Evolutionary conservation across 352 stramenopile genomes (phyloP).

Genomic region (Phytophthora palmivora): DNA sequence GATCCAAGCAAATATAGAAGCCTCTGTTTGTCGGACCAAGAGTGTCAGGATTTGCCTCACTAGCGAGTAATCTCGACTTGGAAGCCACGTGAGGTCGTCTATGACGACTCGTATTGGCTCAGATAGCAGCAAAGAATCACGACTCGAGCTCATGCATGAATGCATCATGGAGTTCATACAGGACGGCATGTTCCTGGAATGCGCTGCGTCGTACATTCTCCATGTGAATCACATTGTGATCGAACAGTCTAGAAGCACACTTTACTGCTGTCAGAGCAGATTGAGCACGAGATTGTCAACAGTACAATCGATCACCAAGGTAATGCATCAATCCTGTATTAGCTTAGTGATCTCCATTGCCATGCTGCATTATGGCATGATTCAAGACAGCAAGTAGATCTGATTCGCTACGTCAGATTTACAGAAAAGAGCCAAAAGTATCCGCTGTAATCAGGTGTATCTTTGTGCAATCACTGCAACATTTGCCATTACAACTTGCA

Average conservation of each 20-base stretch:
- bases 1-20: constrained; percentile 27
- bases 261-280: too few species aligned
- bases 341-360: too few species aligned
- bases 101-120: not conserved
- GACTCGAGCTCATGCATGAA: too few species aligned
- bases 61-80: not conserved
- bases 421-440: constrained; percentile 20
- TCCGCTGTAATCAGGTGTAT: constrained; percentile 22
- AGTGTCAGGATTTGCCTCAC: constrained; percentile 10
- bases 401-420: constrained; percentile 17
- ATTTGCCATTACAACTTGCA: not conserved
- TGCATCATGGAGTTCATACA: too few species aligned
- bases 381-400: too few species aligned
- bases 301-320: too few species aligned
- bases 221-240: too few species aligned
- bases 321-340: too few species aligned
- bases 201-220: not conserved
- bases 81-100: constrained; percentile 11
- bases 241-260: too few species aligned
- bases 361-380: too few species aligned
- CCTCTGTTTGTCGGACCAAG: constrained; percentile 15
- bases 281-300: too few species aligned
- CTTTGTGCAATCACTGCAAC: constrained; percentile 15
- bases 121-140: too few species aligned
- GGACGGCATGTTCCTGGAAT: constrained; percentile 14